Evolutionary conservation across 2,329 filamentous ascomycete species (phyloP).

Genomic region (Aspergillus novofumigatus): DNA sequence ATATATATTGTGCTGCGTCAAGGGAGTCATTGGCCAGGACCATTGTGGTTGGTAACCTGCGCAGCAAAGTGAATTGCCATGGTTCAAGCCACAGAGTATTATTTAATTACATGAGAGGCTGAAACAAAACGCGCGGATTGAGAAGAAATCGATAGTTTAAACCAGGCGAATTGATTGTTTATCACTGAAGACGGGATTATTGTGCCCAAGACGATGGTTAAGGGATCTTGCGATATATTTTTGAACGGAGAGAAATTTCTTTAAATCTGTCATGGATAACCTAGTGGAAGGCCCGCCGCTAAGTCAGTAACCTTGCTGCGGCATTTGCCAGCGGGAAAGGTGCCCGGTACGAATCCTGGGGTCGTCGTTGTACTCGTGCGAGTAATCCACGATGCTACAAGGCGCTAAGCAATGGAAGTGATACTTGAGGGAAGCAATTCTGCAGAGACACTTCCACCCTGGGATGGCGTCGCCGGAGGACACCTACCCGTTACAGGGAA

Average conservation of each 20-base stretch:
- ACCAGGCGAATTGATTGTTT: not conserved
- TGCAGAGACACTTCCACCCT: constrained; percentile 54
- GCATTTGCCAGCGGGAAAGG: constrained; percentile 36
- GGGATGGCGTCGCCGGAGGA: constrained; percentile 53
- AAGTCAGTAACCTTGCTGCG: constrained; percentile 37
- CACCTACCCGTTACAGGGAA: constrained; percentile 42
- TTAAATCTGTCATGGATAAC: constrained; percentile 41
- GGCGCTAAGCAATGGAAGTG: constrained; percentile 51
- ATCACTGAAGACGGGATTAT: not conserved
- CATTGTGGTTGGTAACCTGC: not conserved
- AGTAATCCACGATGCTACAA: constrained; percentile 53
- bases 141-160: not conserved
- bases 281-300: constrained; percentile 36
- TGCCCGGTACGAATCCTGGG: constrained; percentile 55
- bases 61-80: not conserved
- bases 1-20: not conserved
- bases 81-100: not conserved
- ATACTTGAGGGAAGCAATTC: constrained; percentile 58
- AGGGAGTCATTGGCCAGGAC: too few species aligned
- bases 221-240: too few species aligned
- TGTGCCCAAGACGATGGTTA: too few species aligned
- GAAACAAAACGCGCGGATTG: not conserved
- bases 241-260: fast-evolving
- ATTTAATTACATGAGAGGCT: not conserved
- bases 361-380: constrained; percentile 51